phyloP scores from a whole-genome alignment of 2,329 filamentous ascomycete genomes.

The Penicillium sp. region DNA sequence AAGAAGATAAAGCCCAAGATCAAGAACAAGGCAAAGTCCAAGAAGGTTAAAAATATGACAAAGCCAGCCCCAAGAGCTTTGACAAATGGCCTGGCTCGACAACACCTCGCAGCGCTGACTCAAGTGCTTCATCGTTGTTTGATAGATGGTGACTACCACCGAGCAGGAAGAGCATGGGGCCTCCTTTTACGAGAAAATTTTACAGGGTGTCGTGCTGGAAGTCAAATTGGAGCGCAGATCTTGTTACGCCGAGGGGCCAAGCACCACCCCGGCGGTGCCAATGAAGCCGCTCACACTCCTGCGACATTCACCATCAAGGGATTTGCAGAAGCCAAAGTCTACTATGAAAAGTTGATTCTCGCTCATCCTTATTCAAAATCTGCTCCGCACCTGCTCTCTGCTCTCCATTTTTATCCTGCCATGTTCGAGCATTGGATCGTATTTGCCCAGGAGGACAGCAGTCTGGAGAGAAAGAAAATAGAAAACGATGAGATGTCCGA shows the following conservation, averaged over 20 bases:
- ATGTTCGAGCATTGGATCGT: slow-evolving; percentile 82
- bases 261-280: neutral
- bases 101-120: slow-evolving; percentile 67
- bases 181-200: slow-evolving; percentile 67
- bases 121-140: slow-evolving; percentile 72
- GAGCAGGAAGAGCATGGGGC: slow-evolving; percentile 73
- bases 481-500: slow-evolving; percentile 30
- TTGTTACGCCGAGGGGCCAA: slow-evolving; percentile 59
- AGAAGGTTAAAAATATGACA: slow-evolving; percentile 10
- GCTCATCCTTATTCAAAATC: slow-evolving; percentile 70
- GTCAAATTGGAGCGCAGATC: slow-evolving; percentile 80
- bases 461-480: slow-evolving; percentile 44
- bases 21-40: too few species aligned
- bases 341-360: slow-evolving; percentile 76
- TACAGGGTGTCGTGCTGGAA: slow-evolving; percentile 58
- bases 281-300: slow-evolving; percentile 2
- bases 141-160: slow-evolving; percentile 66
- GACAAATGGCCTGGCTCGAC: slow-evolving; percentile 31
- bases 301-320: slow-evolving; percentile 47
- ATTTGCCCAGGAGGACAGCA: slow-evolving; percentile 64
- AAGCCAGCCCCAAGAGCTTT: slow-evolving; percentile 29
- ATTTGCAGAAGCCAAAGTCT: slow-evolving; percentile 61
- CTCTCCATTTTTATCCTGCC: slow-evolving; percentile 77
- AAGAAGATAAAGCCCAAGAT: slow-evolving; percentile 8
- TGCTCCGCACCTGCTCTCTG: slow-evolving; percentile 60